A percentile compares a stretch with the other conserved stretches of the same genome.
Conservation (phyloP, 2,329 filamentous ascomycete species). For the Diplodia mutila region DNA sequence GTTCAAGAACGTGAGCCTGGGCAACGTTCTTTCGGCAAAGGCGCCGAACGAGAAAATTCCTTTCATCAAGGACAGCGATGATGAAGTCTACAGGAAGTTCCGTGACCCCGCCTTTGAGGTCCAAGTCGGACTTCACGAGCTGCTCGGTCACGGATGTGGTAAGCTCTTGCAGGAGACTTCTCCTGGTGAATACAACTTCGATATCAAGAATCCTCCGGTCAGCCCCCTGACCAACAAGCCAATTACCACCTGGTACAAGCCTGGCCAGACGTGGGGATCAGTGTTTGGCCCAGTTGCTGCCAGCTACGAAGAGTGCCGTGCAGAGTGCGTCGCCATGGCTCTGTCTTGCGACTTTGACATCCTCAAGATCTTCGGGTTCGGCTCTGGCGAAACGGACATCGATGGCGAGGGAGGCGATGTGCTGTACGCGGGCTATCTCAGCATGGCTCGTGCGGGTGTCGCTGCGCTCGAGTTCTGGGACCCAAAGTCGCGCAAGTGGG, state of each 20-base stretch:
- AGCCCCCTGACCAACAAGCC: conserved; percentile 79
- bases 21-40: conserved; percentile 90
- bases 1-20: conserved; percentile 92
- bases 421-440: conserved; percentile 83
- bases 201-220: conserved; percentile 76
- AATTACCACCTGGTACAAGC: conserved; percentile 87
- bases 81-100: conserved; percentile 78
- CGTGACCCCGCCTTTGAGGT: conserved; percentile 91
- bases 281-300: conserved; percentile 88
- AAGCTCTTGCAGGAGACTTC: conserved; percentile 91
- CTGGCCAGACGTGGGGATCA: conserved; percentile 90
- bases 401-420: conserved; percentile 80
- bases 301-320: conserved; percentile 92
- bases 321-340: conserved; percentile 91
- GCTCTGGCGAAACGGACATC: conserved; percentile 74
- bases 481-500: conserved; percentile 87
- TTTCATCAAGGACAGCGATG: conserved; percentile 80
- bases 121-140: conserved; percentile 91
- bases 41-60: conserved; percentile 90
- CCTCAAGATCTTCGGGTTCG: conserved; percentile 89
- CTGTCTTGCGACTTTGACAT: conserved; percentile 87
- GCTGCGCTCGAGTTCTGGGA: conserved; percentile 93
- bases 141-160: conserved; percentile 86
- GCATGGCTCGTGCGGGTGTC: conserved; percentile 93
- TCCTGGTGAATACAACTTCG: conserved; percentile 84